Evolutionary conservation across 495 filamentous ascomycete genomes (phyloP).

Genomic region (Xylaria sp.): DNA sequence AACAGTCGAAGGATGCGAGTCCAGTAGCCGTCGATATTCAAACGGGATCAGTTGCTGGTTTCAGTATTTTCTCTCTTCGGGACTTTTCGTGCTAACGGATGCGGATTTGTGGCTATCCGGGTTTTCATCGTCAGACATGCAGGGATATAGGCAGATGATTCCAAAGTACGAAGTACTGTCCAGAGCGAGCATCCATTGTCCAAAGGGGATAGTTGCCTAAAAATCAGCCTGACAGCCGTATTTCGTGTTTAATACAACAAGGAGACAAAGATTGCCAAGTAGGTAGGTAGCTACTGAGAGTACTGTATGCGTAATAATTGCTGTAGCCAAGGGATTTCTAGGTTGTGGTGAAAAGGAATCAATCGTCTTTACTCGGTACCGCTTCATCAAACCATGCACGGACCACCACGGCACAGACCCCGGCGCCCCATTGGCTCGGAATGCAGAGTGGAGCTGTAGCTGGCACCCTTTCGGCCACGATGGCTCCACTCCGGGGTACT

Average conservation of each 20-base stretch:
- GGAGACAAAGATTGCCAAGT: no score
- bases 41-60: background rate
- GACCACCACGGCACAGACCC: background rate
- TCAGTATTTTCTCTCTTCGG: background rate
- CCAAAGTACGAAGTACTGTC: no score
- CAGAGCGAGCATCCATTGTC: no score
- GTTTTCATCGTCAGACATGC: background rate
- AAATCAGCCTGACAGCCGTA: background rate
- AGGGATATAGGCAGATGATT: no score
- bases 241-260: background rate
- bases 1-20: background rate
- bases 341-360: background rate
- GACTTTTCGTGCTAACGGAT: background rate
- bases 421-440: conserved; percentile 11
- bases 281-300: background rate
- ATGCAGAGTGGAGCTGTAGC: background rate
- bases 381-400: background rate
- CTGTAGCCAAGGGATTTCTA: background rate
- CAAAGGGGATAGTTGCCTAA: background rate
- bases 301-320: background rate
- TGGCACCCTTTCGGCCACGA: background rate
- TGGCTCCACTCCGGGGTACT: conserved; percentile 19
- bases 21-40: background rate
- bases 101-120: background rate
- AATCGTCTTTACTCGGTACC: background rate